Percentiles rank a stretch among this genome's conserved stretches.
These are phyloP conservation scores for Fragilaria crotonensis DNA, from an alignment of 108 stramenopile genomes.

Conservation along the genomic window DNA sequence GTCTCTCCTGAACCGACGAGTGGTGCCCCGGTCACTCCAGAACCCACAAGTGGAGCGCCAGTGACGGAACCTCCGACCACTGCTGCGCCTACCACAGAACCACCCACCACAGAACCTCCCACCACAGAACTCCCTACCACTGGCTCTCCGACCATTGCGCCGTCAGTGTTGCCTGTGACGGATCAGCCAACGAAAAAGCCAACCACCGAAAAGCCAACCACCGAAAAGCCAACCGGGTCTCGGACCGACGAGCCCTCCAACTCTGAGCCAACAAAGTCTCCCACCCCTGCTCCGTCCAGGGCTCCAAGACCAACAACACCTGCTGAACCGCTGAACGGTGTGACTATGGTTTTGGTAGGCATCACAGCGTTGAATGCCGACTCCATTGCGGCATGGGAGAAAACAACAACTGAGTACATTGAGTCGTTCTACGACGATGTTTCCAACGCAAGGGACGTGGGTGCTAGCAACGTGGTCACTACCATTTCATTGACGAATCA, in stretches of 20 bases:
- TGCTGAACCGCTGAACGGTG: background rate
- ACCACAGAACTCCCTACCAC: background rate
- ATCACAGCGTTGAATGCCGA: background rate
- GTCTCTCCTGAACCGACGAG: background rate
- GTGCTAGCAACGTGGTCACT: constrained; percentile 5
- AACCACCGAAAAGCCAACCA: background rate
- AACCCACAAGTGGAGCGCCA: constrained; percentile 2
- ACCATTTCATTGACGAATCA: constrained; percentile 2
- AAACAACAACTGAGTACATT: constrained; percentile 12
- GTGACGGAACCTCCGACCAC: constrained; percentile 6
- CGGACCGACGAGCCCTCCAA: background rate
- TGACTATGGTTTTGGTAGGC: background rate
- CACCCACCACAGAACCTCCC: constrained; percentile 4
- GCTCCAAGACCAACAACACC: too few relatives aligned
- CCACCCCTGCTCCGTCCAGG: constrained; percentile 8
- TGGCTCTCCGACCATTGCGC: constrained; percentile 2
- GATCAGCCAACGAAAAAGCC: constrained; percentile 1
- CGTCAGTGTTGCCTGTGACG: background rate
- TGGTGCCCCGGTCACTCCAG: background rate
- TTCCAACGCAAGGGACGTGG: background rate
- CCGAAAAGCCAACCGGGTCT: constrained; percentile 7
- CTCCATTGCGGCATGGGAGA: constrained; percentile 11
- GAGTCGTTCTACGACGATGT: constrained; percentile 11
- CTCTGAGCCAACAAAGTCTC: background rate
- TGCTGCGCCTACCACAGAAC: constrained; percentile 2